A percentile compares a stretch with the other conserved stretches of the same genome.
These are phyloP conservation scores for Thraustotheca clavata DNA, from an alignment of 352 stramenopile genomes.

Conservation along the genomic window DNA sequence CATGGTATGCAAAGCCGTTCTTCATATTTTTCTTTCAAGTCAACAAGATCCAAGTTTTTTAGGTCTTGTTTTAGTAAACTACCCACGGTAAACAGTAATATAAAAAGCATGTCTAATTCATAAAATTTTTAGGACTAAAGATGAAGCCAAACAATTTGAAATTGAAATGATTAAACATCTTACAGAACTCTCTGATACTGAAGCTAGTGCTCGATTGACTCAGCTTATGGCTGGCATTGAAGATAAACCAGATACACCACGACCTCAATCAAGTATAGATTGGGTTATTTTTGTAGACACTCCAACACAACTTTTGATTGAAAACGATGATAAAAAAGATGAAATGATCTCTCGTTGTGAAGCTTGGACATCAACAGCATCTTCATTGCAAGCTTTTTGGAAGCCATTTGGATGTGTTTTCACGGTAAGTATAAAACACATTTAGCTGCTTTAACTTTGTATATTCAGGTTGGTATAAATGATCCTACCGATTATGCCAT, in stretches of 20 bases:
- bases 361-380: background rate
- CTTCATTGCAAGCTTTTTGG: background rate
- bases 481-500: background rate
- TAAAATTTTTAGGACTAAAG: slow-evolving; percentile 2
- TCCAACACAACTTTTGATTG: background rate
- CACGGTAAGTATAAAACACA: background rate
- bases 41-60: background rate
- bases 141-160: slow-evolving; percentile 17
- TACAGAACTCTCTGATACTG: background rate
- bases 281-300: slow-evolving; percentile 10
- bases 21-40: background rate
- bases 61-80: slow-evolving; percentile 4
- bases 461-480: background rate
- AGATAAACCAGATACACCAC: background rate
- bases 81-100: slow-evolving; percentile 1
- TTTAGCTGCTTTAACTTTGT: background rate
- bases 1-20: slow-evolving; percentile 27
- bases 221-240: background rate
- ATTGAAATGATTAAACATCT: slow-evolving; percentile 10
- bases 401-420: slow-evolving; percentile 17
- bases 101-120: background rate
- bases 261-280: slow-evolving; percentile 4
- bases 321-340: background rate
- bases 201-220: background rate
- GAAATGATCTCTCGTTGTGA: background rate